phyloP scores from a whole-genome alignment of 2,329 filamentous ascomycete species.

The Elsinoe arachidis region DNA sequence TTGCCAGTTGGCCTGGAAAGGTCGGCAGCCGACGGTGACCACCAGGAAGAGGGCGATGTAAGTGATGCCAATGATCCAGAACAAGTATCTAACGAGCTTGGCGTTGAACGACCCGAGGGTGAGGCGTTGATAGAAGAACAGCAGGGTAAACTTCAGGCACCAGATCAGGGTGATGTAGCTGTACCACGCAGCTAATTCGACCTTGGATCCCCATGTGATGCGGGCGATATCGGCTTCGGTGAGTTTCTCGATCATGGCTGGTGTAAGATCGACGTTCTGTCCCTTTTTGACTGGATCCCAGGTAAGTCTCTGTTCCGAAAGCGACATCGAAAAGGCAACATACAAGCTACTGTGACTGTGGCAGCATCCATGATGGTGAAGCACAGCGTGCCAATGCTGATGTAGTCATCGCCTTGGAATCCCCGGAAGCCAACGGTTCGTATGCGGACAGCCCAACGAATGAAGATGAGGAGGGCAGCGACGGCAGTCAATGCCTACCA shows the following conservation, averaged over 20 bases:
- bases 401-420: constrained; percentile 33
- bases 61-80: constrained; percentile 21
- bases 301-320: not conserved
- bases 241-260: constrained; percentile 20
- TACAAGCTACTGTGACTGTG: constrained; percentile 30
- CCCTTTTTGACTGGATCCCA: constrained; percentile 21
- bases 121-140: constrained; percentile 27
- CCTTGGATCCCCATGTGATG: constrained; percentile 29
- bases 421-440: constrained; percentile 32
- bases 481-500: constrained; percentile 24
- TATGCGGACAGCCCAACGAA: constrained; percentile 30
- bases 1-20: constrained; percentile 25
- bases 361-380: constrained; percentile 31
- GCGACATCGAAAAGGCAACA: not conserved
- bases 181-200: constrained; percentile 36
- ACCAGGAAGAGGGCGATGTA: constrained; percentile 29
- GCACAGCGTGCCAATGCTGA: constrained; percentile 24
- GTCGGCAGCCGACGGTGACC: constrained; percentile 25
- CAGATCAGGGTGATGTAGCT: constrained; percentile 32
- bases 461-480: constrained; percentile 26
- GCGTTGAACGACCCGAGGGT: constrained; percentile 28
- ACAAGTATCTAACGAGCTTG: constrained; percentile 25
- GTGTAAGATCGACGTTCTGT: constrained; percentile 24
- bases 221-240: constrained; percentile 24
- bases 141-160: constrained; percentile 27